Evolutionary conservation across 257 asterid species (phyloP).

Genomic region (Eustoma russellianum): DNA sequence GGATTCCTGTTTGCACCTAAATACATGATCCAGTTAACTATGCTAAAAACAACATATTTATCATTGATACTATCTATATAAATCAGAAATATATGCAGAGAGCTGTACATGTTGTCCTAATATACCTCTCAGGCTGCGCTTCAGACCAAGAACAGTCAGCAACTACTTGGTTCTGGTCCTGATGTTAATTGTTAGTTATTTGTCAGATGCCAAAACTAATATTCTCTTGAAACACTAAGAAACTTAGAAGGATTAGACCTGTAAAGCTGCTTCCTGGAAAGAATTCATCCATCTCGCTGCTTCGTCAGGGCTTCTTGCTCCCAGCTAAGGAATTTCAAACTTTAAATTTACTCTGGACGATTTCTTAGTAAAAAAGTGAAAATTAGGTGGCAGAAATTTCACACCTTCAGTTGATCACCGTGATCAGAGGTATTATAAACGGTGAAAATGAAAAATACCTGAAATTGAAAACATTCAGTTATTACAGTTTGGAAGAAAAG

Average conservation of each 20-base stretch:
- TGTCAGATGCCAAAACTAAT: constrained; percentile 25
- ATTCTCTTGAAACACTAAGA: constrained; percentile 9
- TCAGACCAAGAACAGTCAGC: constrained; percentile 19
- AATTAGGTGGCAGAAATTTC: constrained; percentile 18
- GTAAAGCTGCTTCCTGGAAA: constrained; percentile 72
- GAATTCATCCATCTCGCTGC: constrained; percentile 94
- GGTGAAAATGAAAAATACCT: constrained; percentile 80
- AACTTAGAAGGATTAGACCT: constrained; percentile 39
- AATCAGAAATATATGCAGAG: constrained; percentile 4
- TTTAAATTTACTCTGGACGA: constrained; percentile 4
- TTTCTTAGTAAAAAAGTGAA: constrained; percentile 10
- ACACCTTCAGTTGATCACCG: constrained; percentile 85
- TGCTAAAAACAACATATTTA: too few relatives aligned
- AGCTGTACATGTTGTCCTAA: constrained; percentile 4
- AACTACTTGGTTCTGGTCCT: constrained; percentile 41
- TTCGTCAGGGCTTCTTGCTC: constrained; percentile 97
- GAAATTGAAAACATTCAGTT: constrained; percentile 18
- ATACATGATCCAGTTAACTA: too few relatives aligned
- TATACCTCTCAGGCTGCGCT: constrained; percentile 56
- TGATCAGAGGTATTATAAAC: constrained; percentile 81
- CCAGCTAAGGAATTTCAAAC: constrained; percentile 47
- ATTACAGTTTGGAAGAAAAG: neutral
- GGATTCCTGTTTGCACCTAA: too few relatives aligned
- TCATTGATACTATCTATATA: too few relatives aligned
- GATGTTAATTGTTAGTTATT: constrained; percentile 31